phyloP scores from a whole-genome alignment of 345 rosid genomes.

The Acer negundo region DNA sequence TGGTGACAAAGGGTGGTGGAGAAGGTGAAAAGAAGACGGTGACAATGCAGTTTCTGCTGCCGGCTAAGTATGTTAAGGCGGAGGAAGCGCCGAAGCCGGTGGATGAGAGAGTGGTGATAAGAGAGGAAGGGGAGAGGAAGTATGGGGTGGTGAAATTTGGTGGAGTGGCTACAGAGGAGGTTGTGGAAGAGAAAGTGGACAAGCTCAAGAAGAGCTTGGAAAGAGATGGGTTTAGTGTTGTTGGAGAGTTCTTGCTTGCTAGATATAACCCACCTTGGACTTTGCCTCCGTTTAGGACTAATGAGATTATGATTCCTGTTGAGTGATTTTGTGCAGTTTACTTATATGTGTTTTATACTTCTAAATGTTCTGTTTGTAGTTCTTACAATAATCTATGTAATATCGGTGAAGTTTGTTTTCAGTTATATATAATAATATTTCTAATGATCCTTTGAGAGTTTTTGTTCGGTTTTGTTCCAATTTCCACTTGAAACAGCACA shows the following conservation, averaged over 20 bases:
- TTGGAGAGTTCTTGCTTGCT: slow-evolving; percentile 64
- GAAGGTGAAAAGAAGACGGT: slow-evolving; percentile 45
- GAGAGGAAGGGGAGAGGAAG: slow-evolving; percentile 66
- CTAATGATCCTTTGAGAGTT: background rate
- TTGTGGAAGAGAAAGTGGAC: slow-evolving; percentile 69
- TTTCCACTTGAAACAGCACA: background rate
- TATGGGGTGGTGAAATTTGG: slow-evolving; percentile 73
- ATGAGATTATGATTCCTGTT: slow-evolving; percentile 76
- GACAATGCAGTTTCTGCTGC: slow-evolving; percentile 89
- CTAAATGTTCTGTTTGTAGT: background rate
- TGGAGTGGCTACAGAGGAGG: slow-evolving; percentile 60
- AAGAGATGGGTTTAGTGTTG: slow-evolving; percentile 68
- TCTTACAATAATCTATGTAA: background rate
- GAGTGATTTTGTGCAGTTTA: slow-evolving; percentile 39
- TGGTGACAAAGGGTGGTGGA: slow-evolving; percentile 55
- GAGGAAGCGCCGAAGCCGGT: slow-evolving; percentile 90
- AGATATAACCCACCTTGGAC: slow-evolving; percentile 97
- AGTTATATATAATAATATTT: too few species aligned
- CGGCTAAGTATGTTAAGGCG: slow-evolving; percentile 59
- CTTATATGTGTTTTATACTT: background rate
- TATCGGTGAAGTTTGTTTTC: background rate
- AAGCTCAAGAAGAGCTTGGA: slow-evolving; percentile 62
- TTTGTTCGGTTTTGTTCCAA: background rate
- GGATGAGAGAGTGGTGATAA: slow-evolving; percentile 81
- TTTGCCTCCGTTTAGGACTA: slow-evolving; percentile 70